Evolutionary conservation across 208 protist genomes (phyloP).

Genomic region (Crithidia brevicula): DNA sequence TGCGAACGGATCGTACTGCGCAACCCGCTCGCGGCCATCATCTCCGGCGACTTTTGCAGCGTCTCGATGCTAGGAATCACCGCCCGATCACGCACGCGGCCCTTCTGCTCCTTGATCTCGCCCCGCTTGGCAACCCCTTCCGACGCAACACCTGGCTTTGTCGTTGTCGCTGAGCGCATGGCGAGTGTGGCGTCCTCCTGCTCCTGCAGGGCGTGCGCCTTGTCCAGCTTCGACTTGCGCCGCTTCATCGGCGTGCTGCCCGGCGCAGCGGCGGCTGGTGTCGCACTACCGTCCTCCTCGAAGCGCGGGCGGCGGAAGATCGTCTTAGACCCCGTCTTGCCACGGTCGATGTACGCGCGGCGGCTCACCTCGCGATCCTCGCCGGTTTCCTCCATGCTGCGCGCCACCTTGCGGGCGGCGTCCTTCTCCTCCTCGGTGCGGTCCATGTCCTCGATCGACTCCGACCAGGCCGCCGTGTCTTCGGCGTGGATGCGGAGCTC

Average conservation of each 20-base stretch:
- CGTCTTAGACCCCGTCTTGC: slow-evolving; percentile 77
- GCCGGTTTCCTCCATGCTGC: slow-evolving; percentile 89
- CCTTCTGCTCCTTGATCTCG: slow-evolving; percentile 42
- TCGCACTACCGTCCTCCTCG: slow-evolving; percentile 30
- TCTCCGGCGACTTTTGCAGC: slow-evolving; percentile 56
- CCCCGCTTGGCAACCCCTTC: slow-evolving; percentile 48
- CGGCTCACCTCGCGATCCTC: slow-evolving; percentile 79
- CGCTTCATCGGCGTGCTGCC: slow-evolving; percentile 47
- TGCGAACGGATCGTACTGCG: slow-evolving; percentile 40
- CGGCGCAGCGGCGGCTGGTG: slow-evolving; percentile 5
- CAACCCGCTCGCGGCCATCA: slow-evolving; percentile 45
- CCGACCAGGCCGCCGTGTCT: slow-evolving; percentile 56
- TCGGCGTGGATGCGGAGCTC: slow-evolving; percentile 52
- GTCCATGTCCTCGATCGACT: slow-evolving; percentile 80
- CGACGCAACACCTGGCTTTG: slow-evolving; percentile 38
- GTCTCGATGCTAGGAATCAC: slow-evolving; percentile 63
- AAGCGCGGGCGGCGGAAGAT: slow-evolving; percentile 75
- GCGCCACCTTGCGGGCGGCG: slow-evolving; percentile 61
- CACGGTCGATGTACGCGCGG: slow-evolving; percentile 88
- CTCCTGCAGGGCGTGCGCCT: slow-evolving; percentile 74
- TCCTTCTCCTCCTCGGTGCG: slow-evolving; percentile 66
- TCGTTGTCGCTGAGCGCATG: slow-evolving; percentile 29
- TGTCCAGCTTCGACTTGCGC: slow-evolving; percentile 69
- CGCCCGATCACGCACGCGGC: slow-evolving; percentile 62
- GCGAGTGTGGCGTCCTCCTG: slow-evolving; percentile 72